Evolutionary conservation across 129 eudicot genomes (phyloP).

Genomic region (Rutidosis leptorrhynchoides): DNA sequence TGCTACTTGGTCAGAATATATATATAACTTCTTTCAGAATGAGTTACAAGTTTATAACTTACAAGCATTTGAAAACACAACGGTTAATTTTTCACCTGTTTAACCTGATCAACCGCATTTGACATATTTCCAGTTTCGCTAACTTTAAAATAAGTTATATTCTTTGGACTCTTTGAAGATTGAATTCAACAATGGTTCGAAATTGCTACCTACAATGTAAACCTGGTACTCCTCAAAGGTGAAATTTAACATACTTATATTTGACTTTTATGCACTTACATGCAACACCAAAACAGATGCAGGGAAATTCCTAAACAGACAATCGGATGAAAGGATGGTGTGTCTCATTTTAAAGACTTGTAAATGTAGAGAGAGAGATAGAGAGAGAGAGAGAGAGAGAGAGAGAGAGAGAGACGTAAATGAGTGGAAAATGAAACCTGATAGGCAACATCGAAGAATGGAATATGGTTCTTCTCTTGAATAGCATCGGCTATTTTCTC

Average conservation of each 20-base stretch:
- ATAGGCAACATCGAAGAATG: slow-evolving; percentile 98
- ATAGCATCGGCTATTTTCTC: slow-evolving; percentile 85
- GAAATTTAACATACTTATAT: neutral
- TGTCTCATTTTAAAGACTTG: slow-evolving; percentile 6
- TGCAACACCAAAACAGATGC: neutral
- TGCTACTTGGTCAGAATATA: neutral
- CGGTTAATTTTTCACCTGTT: neutral
- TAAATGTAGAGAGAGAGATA: too few relatives aligned
- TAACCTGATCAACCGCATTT: neutral
- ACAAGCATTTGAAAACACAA: neutral
- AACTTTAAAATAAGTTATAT: neutral
- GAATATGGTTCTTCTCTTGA: slow-evolving; percentile 86
- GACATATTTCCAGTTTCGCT: neutral
- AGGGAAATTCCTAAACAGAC: slow-evolving; percentile 2
- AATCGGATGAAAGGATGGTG: neutral
- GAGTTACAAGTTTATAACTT: neutral
- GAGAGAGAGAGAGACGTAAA: neutral
- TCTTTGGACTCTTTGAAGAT: neutral
- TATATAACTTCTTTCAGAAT: neutral
- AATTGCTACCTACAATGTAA: neutral
- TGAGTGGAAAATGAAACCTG: slow-evolving; percentile 55
- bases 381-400: too few relatives aligned
- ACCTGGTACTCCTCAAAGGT: neutral
- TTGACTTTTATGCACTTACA: neutral
- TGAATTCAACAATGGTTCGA: neutral